Percentiles rank a stretch among this genome's conserved stretches.
These are phyloP conservation scores for Mucor circinelloides DNA, from an alignment of 371 early-diverging fungal genomes.

Conservation along the genomic window DNA sequence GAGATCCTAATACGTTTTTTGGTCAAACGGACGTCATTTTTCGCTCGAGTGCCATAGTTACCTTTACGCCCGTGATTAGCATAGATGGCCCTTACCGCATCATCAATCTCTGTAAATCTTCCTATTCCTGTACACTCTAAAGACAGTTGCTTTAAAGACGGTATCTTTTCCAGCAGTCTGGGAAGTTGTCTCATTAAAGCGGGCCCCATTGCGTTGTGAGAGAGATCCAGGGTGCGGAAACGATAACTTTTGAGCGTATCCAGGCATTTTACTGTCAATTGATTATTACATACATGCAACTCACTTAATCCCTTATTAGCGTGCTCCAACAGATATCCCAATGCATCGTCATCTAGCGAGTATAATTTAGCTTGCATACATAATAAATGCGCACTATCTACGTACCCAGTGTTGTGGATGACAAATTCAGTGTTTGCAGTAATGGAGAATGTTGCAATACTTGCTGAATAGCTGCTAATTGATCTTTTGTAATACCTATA, in stretches of 20 bases:
- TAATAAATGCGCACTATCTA: background rate
- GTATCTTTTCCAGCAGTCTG: conserved; percentile 1
- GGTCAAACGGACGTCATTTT: background rate
- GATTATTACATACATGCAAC: conserved; percentile 30
- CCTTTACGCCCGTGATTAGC: background rate
- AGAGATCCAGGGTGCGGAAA: background rate
- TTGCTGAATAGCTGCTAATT: conserved; percentile 10
- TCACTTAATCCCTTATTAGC: conserved; percentile 11
- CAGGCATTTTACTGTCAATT: conserved; percentile 15
- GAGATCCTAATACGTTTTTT: background rate
- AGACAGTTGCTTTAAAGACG: conserved; percentile 10
- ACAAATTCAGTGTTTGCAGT: conserved; percentile 15
- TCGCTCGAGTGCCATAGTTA: background rate
- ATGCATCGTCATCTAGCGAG: conserved; percentile 27
- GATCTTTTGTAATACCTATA: conserved; percentile 4
- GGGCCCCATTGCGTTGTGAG: conserved; percentile 33
- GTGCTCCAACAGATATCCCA: conserved; percentile 16
- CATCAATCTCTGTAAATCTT: background rate
- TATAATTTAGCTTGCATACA: background rate
- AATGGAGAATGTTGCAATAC: conserved; percentile 15
- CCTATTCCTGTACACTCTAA: conserved; percentile 28
- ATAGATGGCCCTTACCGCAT: background rate
- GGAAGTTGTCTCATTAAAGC: conserved; percentile 12
- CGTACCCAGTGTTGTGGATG: conserved; percentile 32
- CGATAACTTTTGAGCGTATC: background rate